Base-by-base conservation (phyloP, 2,329 filamentous ascomycete species). In the Apiospora kogelbergensis region DNA sequence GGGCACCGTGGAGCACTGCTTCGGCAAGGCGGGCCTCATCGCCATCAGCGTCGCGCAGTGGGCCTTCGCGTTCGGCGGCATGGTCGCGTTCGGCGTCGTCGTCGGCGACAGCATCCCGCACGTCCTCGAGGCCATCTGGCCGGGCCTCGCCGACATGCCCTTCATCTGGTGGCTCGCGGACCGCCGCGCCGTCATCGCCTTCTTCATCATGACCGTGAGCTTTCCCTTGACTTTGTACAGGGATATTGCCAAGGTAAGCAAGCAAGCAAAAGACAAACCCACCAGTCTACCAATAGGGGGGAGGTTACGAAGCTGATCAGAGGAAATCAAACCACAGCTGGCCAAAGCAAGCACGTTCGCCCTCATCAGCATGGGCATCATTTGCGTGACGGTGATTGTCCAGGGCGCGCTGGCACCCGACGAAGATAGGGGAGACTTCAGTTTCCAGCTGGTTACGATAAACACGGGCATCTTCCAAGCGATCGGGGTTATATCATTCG, bases 11-110 rank as follows among this genome's bases (percentile, higher is more conserved):
- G 91, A 98, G 81, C 90, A 95, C 81, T 99, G 96, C 83, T 99
- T 97, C 82, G 96, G 96, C 6, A 91, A 89, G 76, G 86, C 91
- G 22, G 96, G 96, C 0, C 85, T 99, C 68, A 89, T 99, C 73
- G 95, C 96, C 70, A 98, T 99, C 73, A 87, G 84, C 70, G 73
- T 98, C 71, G 96, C 96, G 65, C 96, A 99, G 83, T 99, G 95
- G 95, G 91, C 94, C 37, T 99, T 99, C 85, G 96, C 96, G 2
- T 99, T 98, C 84, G 96, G 96, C 68, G 96, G 96, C 72, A 99
- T 99, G 96, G 90, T 99, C 68, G 96, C 96, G 17, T 99, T 98
- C 80, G 96, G 95, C 73, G 94, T 99, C 76, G 98, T 99, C 76
- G 93, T 99, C 11, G 96, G 96, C 70, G 96, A 99, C 80, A 95